Evolutionary conservation across 805 yeast species (phyloP).

Genomic region (Barnettozyma pratensis): DNA sequence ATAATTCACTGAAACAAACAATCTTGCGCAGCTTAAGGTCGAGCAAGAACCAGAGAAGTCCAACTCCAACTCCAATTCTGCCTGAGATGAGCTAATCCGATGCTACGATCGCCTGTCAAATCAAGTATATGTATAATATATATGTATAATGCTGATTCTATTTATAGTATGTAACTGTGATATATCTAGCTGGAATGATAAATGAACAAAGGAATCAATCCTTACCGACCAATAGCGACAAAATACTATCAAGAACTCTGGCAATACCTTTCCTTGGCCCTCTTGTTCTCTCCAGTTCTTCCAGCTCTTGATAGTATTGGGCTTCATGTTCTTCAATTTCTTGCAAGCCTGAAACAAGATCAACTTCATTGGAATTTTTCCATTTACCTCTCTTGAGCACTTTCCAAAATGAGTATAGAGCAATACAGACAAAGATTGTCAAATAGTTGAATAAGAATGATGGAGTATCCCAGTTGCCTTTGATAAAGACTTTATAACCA

Average conservation of each 20-base stretch:
- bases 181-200: too few species aligned
- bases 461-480: slow-evolving; percentile 58
- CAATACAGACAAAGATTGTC: slow-evolving; percentile 57
- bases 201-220: slow-evolving; percentile 3
- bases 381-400: slow-evolving; percentile 42
- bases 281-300: slow-evolving; percentile 19
- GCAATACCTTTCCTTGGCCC: slow-evolving; percentile 15
- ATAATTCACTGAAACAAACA: too few species aligned
- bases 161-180: background rate
- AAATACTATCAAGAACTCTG: slow-evolving; percentile 10
- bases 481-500: slow-evolving; percentile 68
- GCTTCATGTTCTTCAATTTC: slow-evolving; percentile 58
- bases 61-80: too few species aligned
- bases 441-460: slow-evolving; percentile 66
- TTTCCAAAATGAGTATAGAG: slow-evolving; percentile 48
- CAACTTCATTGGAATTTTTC: slow-evolving; percentile 43
- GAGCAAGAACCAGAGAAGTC: too few species aligned
- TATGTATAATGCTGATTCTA: background rate
- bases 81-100: too few species aligned
- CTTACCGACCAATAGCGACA: slow-evolving; percentile 20
- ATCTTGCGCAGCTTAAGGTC: too few species aligned
- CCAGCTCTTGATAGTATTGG: slow-evolving; percentile 14
- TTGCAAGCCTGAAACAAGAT: slow-evolving; percentile 45
- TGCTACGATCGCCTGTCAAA: too few species aligned
- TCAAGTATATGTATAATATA: too few species aligned